Evolutionary conservation across 306 rosid species (phyloP), one percentile per base, ranked within the genome.

Genomic region (Crotalaria pallida): DNA sequence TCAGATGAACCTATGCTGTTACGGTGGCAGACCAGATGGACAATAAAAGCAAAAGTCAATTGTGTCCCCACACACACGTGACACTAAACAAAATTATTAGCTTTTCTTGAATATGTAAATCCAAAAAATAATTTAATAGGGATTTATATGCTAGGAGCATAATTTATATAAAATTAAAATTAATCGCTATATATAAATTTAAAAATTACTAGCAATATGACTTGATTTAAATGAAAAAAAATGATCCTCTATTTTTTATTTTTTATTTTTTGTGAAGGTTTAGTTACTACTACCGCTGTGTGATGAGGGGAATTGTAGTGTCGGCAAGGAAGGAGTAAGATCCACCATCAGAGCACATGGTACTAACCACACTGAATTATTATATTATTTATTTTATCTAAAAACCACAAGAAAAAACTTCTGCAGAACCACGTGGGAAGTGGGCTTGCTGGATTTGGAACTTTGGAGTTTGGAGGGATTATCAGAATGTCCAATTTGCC

Each of bases 401-500:
- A 52, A 50, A 27, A 21, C 41, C 1, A 29, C 22, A 53, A n/a
- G 4, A 65, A 36, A 61, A 11, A n/a, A 81, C 5, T 52, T 19
- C 58, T 49, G 70, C 44, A 59, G 74, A 77, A 75, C 53, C 92
- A 88, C 92, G 88, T 83, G 92, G 81, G 74, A 43, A 44, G 77
- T 53, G 65, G 55, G 53, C 59, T 16, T 41, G 72, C 74, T 27
- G 47, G 70, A 67, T 49, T 31, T 31, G 11, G 22, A 63, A 21
- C 64, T 48, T 48, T 57, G 41, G 47, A 36, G 41, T 65, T 49
- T 78, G 74, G 73, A 72, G 57, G 38, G 65, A 58, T 48, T 58
- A 63, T 0, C 0, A 1, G 57, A 80, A 80, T 67, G 80, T 82
- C 88, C 10, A 49, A 71, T 50, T 77, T 72, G 50, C 76, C 81